Conservation (phyloP, 495 filamentous ascomycete species). For the Cryomyces minteri region DNA sequence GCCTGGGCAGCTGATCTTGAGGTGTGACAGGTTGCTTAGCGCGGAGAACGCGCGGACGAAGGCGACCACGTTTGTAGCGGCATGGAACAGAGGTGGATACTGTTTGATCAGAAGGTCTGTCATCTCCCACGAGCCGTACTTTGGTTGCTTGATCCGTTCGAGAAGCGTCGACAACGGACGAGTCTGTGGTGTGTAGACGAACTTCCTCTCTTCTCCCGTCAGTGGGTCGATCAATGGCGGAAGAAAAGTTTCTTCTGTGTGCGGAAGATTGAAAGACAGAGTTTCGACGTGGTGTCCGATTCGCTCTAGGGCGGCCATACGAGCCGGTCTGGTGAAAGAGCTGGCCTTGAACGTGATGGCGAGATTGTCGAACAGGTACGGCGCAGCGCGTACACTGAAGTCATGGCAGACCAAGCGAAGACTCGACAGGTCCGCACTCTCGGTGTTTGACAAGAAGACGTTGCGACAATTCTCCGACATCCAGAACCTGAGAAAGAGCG, state of each 20-base stretch:
- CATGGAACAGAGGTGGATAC: slow-evolving; percentile 67
- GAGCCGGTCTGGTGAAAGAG: slow-evolving; percentile 47
- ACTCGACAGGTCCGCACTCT: slow-evolving; percentile 24
- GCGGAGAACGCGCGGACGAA: slow-evolving; percentile 51
- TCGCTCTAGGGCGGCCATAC: slow-evolving; percentile 47
- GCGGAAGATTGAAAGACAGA: slow-evolving; percentile 50
- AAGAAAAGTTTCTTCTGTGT: slow-evolving; percentile 52
- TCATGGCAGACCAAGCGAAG: slow-evolving; percentile 34
- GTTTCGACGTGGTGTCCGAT: slow-evolving; percentile 55
- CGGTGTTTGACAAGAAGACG: slow-evolving; percentile 21
- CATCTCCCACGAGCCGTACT: slow-evolving; percentile 46
- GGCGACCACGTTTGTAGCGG: slow-evolving; percentile 62
- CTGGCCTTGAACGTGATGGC: slow-evolving; percentile 46
- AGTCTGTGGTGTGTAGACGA: slow-evolving; percentile 54
- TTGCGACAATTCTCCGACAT: slow-evolving; percentile 26
- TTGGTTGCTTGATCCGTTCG: slow-evolving; percentile 26
- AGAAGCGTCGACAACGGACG: slow-evolving; percentile 12
- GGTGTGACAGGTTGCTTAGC: slow-evolving; percentile 43
- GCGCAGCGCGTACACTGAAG: slow-evolving; percentile 27
- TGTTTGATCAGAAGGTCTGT: slow-evolving; percentile 57
- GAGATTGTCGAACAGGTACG: slow-evolving; percentile 30
- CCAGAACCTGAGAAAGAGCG: slow-evolving; percentile 31
- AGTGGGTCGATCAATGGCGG: slow-evolving; percentile 53
- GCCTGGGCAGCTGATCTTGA: slow-evolving; percentile 52
- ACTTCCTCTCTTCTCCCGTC: slow-evolving; percentile 52